These are phyloP conservation scores for Fusarium tuaranense DNA, from an alignment of 2,329 filamentous ascomycete species.

Conservation along the genomic window DNA sequence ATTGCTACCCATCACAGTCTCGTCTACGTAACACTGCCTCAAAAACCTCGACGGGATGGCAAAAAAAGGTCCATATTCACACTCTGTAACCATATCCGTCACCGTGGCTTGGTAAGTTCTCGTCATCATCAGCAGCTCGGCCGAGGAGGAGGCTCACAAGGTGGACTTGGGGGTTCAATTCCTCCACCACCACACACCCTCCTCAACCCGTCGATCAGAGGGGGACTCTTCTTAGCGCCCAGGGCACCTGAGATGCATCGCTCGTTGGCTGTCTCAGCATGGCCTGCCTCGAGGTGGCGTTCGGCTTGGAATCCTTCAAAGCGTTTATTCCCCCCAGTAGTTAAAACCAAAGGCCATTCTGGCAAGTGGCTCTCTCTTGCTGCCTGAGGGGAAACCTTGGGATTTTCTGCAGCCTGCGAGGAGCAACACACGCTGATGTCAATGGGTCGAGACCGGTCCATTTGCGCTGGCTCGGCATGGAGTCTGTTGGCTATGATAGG, in stretches of 20 bases:
- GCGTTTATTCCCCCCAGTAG: not conserved
- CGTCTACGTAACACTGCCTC: not conserved
- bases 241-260: conserved; percentile 16
- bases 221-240: conserved; percentile 33
- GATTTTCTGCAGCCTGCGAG: not conserved
- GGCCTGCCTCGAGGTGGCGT: conserved; percentile 19
- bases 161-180: conserved; percentile 14
- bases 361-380: not conserved
- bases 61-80: not conserved
- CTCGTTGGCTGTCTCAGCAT: conserved; percentile 25
- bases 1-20: not conserved
- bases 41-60: not conserved
- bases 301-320: conserved; percentile 17
- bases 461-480: conserved; percentile 9
- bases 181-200: conserved; percentile 20
- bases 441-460: conserved; percentile 19
- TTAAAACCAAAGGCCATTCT: not conserved
- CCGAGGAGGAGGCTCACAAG: conserved; percentile 5
- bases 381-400: not conserved
- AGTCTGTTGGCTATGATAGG: not conserved
- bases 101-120: not conserved
- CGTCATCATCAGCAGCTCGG: conserved; percentile 25
- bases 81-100: conserved; percentile 1
- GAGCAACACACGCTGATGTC: conserved; percentile 3
- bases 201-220: conserved; percentile 27